A percentile compares a stretch with the other conserved stretches of the same genome.
Evolutionary conservation across 495 filamentous ascomycete genomes (phyloP).

Genomic region (Penicillium lagena): DNA sequence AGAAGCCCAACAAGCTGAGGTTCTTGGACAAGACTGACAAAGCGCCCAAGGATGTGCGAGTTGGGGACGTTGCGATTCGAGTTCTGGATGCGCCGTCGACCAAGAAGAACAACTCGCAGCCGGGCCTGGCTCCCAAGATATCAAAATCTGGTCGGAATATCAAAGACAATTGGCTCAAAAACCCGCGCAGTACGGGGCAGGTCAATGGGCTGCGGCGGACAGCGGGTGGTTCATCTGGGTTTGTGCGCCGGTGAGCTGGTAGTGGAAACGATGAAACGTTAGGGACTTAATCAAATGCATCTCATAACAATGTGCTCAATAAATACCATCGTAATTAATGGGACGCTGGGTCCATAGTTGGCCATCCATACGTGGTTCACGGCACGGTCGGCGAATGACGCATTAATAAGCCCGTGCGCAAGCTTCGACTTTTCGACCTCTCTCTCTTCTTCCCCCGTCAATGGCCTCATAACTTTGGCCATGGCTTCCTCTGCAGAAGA

Average conservation of each 20-base stretch:
- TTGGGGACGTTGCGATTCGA: conserved; percentile 44
- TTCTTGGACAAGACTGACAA: conserved; percentile 46
- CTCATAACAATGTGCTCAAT: too few species aligned
- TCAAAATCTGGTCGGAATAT: conserved; percentile 39
- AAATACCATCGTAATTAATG: too few species aligned
- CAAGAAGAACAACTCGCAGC: conserved; percentile 21
- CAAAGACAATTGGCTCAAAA: conserved; percentile 43
- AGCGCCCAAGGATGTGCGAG: conserved; percentile 47
- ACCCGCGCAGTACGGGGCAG: conserved; percentile 25
- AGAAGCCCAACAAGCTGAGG: conserved; percentile 39
- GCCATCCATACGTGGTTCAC: too few species aligned
- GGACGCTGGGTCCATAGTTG: too few species aligned
- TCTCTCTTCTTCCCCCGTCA: conserved; percentile 7
- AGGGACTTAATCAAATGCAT: too few species aligned
- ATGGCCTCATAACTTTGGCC: conserved; percentile 14
- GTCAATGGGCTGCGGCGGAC: conserved; percentile 36
- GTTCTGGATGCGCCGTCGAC: conserved; percentile 40
- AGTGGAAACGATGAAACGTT: too few species aligned
- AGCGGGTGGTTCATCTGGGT: conserved; percentile 29
- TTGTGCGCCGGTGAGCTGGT: conserved; percentile 30
- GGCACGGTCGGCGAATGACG: too few species aligned
- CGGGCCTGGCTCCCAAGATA: conserved; percentile 42
- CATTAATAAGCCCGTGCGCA: conserved; percentile 10
- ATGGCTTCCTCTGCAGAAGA: conserved; percentile 41
- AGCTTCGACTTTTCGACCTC: conserved; percentile 16